These are phyloP conservation scores for Ceriops decandra DNA, from an alignment of 345 rosid species.

Conservation along the genomic window DNA sequence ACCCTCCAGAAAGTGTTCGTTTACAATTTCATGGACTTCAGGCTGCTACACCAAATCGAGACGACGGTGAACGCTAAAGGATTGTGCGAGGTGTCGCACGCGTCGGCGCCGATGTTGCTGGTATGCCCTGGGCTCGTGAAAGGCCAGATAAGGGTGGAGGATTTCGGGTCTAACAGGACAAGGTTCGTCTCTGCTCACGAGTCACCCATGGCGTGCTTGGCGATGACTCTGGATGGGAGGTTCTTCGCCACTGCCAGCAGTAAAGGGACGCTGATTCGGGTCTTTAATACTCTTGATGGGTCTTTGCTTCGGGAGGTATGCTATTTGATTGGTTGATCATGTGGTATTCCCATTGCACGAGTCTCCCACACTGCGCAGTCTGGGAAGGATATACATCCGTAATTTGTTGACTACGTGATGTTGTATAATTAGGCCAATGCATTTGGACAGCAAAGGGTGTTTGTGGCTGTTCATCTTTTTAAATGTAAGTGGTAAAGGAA, in stretches of 20 bases:
- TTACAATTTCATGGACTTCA: constrained; percentile 38
- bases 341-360: neutral
- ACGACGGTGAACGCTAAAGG: constrained; percentile 43
- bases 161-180: constrained; percentile 36
- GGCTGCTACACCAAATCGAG: constrained; percentile 38
- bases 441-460: no score
- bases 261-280: constrained; percentile 48
- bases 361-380: no score
- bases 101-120: constrained; percentile 33
- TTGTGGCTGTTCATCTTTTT: no score
- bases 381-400: no score
- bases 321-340: neutral
- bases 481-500: no score
- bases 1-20: constrained; percentile 36
- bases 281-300: constrained; percentile 42
- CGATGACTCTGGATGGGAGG: constrained; percentile 42
- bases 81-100: constrained; percentile 41
- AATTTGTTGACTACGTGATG: no score
- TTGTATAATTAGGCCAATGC: no score
- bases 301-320: constrained; percentile 49
- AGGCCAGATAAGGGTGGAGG: constrained; percentile 50
- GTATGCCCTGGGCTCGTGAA: constrained; percentile 41
- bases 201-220: constrained; percentile 34
- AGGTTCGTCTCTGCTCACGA: constrained; percentile 44
- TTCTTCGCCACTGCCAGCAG: constrained; percentile 45